These are phyloP conservation scores for Thelonectria blattea DNA, from an alignment of 2,329 filamentous ascomycete genomes.

Conservation along the genomic window DNA sequence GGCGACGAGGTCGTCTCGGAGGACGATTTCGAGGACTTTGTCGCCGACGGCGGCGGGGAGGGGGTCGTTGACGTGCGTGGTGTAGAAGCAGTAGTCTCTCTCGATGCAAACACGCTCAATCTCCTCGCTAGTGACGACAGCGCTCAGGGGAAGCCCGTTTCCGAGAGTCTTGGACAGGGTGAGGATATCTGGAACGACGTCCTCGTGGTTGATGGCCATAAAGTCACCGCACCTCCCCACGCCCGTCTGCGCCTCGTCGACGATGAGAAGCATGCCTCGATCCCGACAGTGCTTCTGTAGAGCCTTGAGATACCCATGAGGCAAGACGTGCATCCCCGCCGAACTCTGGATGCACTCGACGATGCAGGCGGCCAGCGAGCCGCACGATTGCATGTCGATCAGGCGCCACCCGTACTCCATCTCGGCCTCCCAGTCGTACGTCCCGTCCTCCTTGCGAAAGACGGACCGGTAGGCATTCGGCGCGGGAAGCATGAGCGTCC, in stretches of 20 bases:
- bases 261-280: conserved; percentile 64
- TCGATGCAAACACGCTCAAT: conserved; percentile 57
- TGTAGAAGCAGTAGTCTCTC: conserved; percentile 61
- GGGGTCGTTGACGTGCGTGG: conserved; percentile 68
- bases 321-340: conserved; percentile 65
- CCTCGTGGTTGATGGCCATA: conserved; percentile 64
- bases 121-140: conserved; percentile 60
- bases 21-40: conserved; percentile 67
- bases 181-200: conserved; percentile 63
- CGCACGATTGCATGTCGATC: conserved; percentile 64
- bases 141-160: conserved; percentile 63
- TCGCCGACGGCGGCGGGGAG: conserved; percentile 64
- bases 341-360: conserved; percentile 66
- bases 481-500: conserved; percentile 62
- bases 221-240: conserved; percentile 63
- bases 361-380: conserved; percentile 68
- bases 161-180: conserved; percentile 67
- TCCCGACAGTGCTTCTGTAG: conserved; percentile 61
- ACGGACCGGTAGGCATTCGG: conserved; percentile 67
- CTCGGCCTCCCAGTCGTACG: conserved; percentile 67
- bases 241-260: conserved; percentile 68
- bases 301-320: conserved; percentile 62
- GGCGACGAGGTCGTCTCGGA: conserved; percentile 58
- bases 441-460: conserved; percentile 63
- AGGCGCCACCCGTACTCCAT: conserved; percentile 65